Base-by-base conservation (phyloP, 257 asterid genomes). In the Buddleja alternifolia region DNA sequence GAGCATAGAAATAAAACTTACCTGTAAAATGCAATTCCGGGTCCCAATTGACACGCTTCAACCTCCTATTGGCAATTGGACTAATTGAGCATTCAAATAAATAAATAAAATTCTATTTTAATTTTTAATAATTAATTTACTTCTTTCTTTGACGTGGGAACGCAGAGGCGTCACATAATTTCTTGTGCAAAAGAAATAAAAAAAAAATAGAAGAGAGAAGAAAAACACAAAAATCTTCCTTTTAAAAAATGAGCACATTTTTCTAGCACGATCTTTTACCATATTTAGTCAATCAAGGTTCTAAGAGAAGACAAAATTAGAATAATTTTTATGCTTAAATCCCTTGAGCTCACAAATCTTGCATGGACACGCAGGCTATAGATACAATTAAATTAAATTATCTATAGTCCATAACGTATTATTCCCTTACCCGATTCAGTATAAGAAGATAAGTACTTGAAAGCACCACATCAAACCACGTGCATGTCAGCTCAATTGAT, bases 321-420 rank as follows among this genome's bases (percentile, higher is more conserved):
- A 55, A 5, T 29, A 70, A n/a, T 16, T 66, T 32, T 55, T 29
- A 37, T 8, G 60, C 23, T 42, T 14, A n/a, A 36, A 40, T 1
- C 55, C 36, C 17, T 41, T 14, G 41, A 57, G 52, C 70, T 54
- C 25, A 7, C 40, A 57, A 71, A 66, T 71, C 34, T 34, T 73
- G 77, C 72, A 52, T 51, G 74, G 79, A 74, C 88, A 82, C 84
- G 77, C 17, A 73, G 66, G 69, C 63, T 25, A 16, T 32, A 19
- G 58, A 32, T 16, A 29, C 66, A 42, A 59, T 70, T 71, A 76
- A 80, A 75, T 70, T 66, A 67, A 34, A 32, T 60, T 76, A 67
- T 66, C 47, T n/a, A n/a, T 48, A 57, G 66, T 37, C 59, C 24
- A 34, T 32, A 56, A 17, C 42, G 47, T 74, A 45, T 63, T 25